phyloP scores from a whole-genome alignment of 2,329 filamentous ascomycete genomes.

The Ceratocystis variospora region DNA sequence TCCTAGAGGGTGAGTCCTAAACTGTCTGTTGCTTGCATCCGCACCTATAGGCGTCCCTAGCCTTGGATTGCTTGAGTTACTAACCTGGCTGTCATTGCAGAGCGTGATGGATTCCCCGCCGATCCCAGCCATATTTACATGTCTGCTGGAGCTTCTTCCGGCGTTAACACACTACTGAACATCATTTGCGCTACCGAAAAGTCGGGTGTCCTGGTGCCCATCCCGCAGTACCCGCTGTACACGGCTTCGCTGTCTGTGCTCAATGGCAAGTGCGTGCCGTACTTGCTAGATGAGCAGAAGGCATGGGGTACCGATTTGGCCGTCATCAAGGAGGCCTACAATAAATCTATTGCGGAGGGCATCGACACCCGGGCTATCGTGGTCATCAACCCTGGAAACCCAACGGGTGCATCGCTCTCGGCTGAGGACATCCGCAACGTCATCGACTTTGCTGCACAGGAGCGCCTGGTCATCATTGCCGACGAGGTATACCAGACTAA shows the following conservation, averaged over 20 bases:
- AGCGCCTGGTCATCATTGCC: conserved; percentile 79
- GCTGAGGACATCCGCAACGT: conserved; percentile 68
- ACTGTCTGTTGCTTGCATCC: too few species aligned
- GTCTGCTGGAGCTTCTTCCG: conserved; percentile 79
- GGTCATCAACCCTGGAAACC: conserved; percentile 97
- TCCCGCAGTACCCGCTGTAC: conserved; percentile 96
- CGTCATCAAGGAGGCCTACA: conserved; percentile 60
- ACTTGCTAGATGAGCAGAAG: conserved; percentile 77
- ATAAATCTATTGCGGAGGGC: conserved; percentile 60
- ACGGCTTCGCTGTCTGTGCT: conserved; percentile 81
- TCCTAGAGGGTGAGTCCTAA: conserved; percentile 60
- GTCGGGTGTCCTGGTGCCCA: conserved; percentile 80
- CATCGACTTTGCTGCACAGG: conserved; percentile 71
- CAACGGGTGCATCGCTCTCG: conserved; percentile 75
- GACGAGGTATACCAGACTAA: conserved; percentile 99
- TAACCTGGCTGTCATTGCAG: conserved; percentile 29
- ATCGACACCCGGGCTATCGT: conserved; percentile 85
- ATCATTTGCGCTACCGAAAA: conserved; percentile 67
- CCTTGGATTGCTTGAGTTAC: too few species aligned
- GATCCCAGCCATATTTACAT: conserved; percentile 75
- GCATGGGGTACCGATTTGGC: conserved; percentile 78
- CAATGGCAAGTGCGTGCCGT: conserved; percentile 77
- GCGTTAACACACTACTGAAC: conserved; percentile 85
- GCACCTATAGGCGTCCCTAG: too few species aligned
- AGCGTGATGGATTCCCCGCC: conserved; percentile 75